Conservation (phyloP, 768 basidiomycete species). For the Mrakia gelida region DNA sequence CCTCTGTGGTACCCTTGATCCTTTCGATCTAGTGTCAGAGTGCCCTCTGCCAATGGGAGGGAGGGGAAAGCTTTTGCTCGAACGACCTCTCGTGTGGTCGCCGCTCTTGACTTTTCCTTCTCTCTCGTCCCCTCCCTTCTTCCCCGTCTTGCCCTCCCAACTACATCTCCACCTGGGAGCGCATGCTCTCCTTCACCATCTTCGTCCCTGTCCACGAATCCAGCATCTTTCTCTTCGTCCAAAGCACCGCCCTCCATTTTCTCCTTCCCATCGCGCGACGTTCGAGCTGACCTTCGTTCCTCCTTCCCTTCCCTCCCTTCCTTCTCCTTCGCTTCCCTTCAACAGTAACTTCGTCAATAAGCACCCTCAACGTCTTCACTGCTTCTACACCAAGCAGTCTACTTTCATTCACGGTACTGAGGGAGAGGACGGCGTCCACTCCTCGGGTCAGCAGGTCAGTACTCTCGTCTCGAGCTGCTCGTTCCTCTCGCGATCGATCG, state of each 20-base stretch:
- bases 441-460: slow-evolving; percentile 86
- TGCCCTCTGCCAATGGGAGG: too few species aligned
- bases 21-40: too few species aligned
- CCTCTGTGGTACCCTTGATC: too few species aligned
- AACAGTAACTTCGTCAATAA: slow-evolving; percentile 87
- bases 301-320: neutral
- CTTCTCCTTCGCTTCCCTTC: neutral
- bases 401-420: slow-evolving; percentile 97
- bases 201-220: neutral
- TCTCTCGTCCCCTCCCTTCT: too few species aligned
- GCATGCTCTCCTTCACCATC: neutral
- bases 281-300: neutral
- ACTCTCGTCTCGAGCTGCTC: neutral
- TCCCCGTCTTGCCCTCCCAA: too few species aligned
- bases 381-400: slow-evolving; percentile 97
- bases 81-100: too few species aligned
- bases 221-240: neutral
- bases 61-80: too few species aligned
- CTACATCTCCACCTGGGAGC: too few species aligned
- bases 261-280: neutral
- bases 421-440: slow-evolving; percentile 86
- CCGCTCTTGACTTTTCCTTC: too few species aligned
- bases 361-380: slow-evolving; percentile 91
- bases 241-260: neutral
- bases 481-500: neutral